Evolutionary conservation across 2,329 filamentous ascomycete genomes (phyloP).

Genomic region (Aspergillus neoniger): DNA sequence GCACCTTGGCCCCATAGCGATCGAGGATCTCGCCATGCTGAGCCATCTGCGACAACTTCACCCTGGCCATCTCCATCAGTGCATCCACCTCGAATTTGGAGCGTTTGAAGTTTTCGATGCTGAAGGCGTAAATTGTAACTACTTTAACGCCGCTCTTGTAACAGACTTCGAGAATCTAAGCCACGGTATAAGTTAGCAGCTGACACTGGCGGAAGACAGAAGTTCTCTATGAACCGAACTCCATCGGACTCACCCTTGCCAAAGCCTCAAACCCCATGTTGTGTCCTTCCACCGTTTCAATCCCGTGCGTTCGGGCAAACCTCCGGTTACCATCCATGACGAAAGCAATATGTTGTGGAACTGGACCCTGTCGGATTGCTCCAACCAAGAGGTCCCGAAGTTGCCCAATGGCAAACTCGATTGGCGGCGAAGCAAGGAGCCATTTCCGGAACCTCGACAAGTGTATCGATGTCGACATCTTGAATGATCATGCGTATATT

Average conservation of each 20-base stretch:
- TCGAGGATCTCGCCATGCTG: constrained; percentile 93
- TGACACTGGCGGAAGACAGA: background rate
- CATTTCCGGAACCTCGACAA: constrained; percentile 68
- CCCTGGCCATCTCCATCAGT: constrained; percentile 95
- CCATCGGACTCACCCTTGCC: constrained; percentile 65
- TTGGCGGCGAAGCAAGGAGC: constrained; percentile 83
- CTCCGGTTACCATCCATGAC: constrained; percentile 98
- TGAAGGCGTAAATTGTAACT: constrained; percentile 97
- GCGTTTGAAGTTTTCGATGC: constrained; percentile 98
- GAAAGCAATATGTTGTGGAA: constrained; percentile 96
- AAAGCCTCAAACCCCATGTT: constrained; percentile 94
- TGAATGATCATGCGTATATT: constrained; percentile 2
- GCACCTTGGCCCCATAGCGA: constrained; percentile 84
- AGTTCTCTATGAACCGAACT: constrained; percentile 1
- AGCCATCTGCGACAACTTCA: constrained; percentile 86
- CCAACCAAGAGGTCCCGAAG: constrained; percentile 84
- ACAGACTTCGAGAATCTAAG: constrained; percentile 88
- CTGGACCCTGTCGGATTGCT: constrained; percentile 82
- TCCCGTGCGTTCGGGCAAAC: constrained; percentile 84
- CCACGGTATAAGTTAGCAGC: background rate
- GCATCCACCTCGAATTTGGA: constrained; percentile 96
- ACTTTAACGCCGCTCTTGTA: constrained; percentile 97
- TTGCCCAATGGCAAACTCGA: constrained; percentile 81
- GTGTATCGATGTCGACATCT: constrained; percentile 56
- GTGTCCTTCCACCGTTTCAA: constrained; percentile 95